Evolutionary conservation across 2,329 filamentous ascomycete species (phyloP), one percentile per base, ranked within the genome.

Genomic region (Dendrostoma leiphaemia): DNA sequence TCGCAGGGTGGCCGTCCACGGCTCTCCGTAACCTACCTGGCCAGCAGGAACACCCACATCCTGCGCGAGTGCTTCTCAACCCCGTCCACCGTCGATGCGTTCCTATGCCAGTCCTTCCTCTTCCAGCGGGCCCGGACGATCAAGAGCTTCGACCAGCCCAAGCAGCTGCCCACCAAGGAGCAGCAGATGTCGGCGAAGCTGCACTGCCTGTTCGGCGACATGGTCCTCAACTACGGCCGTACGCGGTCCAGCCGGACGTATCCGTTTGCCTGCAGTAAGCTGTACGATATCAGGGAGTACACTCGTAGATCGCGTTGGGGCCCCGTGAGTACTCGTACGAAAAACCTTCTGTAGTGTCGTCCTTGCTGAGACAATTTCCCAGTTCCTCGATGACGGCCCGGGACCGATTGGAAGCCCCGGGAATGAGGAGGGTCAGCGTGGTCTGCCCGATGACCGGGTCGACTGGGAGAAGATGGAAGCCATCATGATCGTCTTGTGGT

Each of bases 381-480:
- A 51, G 21, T 92, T 90, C 62, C 71, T 79, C 63, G 73, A 81
- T 47, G 88, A 91, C 63, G 82, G 79, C 1, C 78, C 74, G 2
- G 47, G 37, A 10, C 48, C 51, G 10, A 38, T 46, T 15, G 44
- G 52, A 12, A 54, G 28, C 24, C 43, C 31, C 10, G 28, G 19
- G 32, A 34, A 47, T 23, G 38, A 45, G 7, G 21, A 46, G 4
- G 48, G 28, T 26, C 37, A 23, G 28, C 17, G 31, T 19, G 47
- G 41, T 21, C 43, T 34, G 3, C 48, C 52, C 8, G 32, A 48
- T 1, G 77, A 76, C 49, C 68, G 70, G 5, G 85, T 90, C 0
- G 88, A 93, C 68, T 93, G 89, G 89, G 88, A 92, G 68, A 90
- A 89, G 71, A 71, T 91, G 10, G 89, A 92, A 68, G 84, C 86